Base-by-base conservation (phyloP, 768 basidiomycete species). In the Astraeus odoratus region DNA sequence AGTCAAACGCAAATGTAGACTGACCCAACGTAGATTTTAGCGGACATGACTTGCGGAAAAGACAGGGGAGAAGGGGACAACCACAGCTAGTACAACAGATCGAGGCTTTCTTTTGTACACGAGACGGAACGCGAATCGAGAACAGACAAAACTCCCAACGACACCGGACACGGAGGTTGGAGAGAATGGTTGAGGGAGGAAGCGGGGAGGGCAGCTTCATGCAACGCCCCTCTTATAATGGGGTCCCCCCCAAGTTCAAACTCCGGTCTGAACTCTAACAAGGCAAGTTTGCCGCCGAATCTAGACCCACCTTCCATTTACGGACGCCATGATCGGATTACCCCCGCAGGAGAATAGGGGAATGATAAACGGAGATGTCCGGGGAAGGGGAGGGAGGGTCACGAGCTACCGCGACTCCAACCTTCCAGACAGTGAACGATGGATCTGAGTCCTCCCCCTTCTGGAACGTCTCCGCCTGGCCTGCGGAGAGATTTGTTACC, bases 1-100 rank as follows among this genome's bases (percentile, higher is more conserved):
- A 67, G 63, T 62, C 71, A 60, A 71, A 59, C 66, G 69, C 71
- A 63, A 72, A 71, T 67, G 67, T 68, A 80, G 80, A 91, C 88
- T 83, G 78, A 92, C 88, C 87, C 88, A 78, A 92, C 87, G 69
- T 91, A 92, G 65, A 91, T 78, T 74, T 91, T 92, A 61, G 83
- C 72, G 67, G 83, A 77, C 81, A 86, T 85, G 71, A 73, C 59
- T 58, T 53, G 49, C 52, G 23, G 49, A 29, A 12, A 56, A 51
- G 39, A 53, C 23, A 43, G n/a, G 35, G 39, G 45, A 47, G 42
- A 44, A 36, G 58, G 58, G 10, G 59, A 29, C 57, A 58, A 61
- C 46, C 51, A 58, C 60, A 60, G 63, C 47, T 62, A 64, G 76
- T 72, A 76, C 73, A 73, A 72, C 62, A 65, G 68, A 68, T 59